These are phyloP conservation scores for Cymbopogon citratus DNA, from an alignment of 176 grass and related monocot species.

Conservation along the genomic window DNA sequence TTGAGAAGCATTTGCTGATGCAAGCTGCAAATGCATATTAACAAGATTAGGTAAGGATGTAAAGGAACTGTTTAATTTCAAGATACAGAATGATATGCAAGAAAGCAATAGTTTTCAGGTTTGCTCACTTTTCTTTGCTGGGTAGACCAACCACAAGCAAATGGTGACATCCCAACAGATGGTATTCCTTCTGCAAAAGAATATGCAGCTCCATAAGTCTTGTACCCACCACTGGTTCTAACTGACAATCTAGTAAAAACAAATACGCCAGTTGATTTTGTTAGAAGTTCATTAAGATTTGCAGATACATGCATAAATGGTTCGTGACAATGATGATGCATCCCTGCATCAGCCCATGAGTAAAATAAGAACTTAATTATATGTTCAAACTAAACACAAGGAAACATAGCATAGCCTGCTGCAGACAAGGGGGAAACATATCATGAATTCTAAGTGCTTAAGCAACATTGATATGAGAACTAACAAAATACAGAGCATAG, in stretches of 20 bases:
- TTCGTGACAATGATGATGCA: slow-evolving; percentile 5
- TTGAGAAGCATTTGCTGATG: slow-evolving; percentile 67
- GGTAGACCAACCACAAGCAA: slow-evolving; percentile 97
- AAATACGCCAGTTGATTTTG: neutral
- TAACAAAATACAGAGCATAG: neutral
- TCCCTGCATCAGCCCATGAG: neutral
- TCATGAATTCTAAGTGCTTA: neutral
- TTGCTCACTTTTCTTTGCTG: slow-evolving; percentile 62
- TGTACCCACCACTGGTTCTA: neutral
- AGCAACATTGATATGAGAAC: neutral
- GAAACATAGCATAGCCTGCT: neutral
- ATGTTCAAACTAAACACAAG: neutral
- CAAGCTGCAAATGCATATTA: slow-evolving; percentile 49
- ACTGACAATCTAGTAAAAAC: slow-evolving; percentile 1
- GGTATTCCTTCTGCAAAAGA: slow-evolving; percentile 88
- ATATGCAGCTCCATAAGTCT: slow-evolving; percentile 8
- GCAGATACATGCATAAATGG: neutral
- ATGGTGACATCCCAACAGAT: slow-evolving; percentile 89
- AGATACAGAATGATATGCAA: slow-evolving; percentile 5
- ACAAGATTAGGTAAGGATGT: neutral
- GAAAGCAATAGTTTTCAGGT: slow-evolving; percentile 18
- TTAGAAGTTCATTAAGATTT: neutral
- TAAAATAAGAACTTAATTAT: neutral
- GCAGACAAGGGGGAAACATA: slow-evolving; percentile 13
- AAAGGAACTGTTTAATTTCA: slow-evolving; percentile 1